Evolutionary conservation across 805 yeast species (phyloP), one percentile per base, ranked within the genome.

Genomic region (Jamesozyma piceae): DNA sequence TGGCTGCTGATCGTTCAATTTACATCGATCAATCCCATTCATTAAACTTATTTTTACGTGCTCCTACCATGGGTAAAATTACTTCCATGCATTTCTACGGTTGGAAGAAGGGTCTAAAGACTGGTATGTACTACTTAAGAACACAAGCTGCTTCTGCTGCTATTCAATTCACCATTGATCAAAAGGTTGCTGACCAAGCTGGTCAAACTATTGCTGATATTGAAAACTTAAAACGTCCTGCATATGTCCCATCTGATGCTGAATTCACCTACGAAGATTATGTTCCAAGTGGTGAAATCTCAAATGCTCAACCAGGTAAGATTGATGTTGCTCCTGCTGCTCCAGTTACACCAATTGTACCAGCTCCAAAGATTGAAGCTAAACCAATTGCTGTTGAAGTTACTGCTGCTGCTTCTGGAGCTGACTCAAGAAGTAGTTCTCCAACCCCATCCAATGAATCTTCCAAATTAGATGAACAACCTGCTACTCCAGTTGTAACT

Each of bases 41-140:
- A 37, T 70, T 92, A 73, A 92, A 90, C 64, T 78, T 92, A 50
- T 89, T 86, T 68, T 72, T 92, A 64, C 78, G 75, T 61, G 80
- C 80, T 47, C 97, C 97, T 46, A 88, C 97, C 2, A 84, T 87
- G 90, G 95, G 95, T 56, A 92, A 92, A 65, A 74, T 92, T 60
- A 92, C 97, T 5, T 79, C 92, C 50, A 92, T 92, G 97, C 98
- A 92, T 65, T 92, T 92, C 73, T 90, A 92, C 62, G 97, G 96
- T 38, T 92, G 98, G 98, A 84, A 85, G 72, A 87, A 84, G 71
- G 98, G 98, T 47, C 75, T 92, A 62, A 92, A 92, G 75, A 92
- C 98, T 4, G 98, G 98, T 58, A 90, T 92, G 94, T 92, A 92
- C 73, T 92, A 92, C 67, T 72, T 92, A 64, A 81, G 97, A 67